These are phyloP conservation scores for Parathielavia appendiculata DNA, from an alignment of 495 filamentous ascomycete species.

Conservation along the genomic window DNA sequence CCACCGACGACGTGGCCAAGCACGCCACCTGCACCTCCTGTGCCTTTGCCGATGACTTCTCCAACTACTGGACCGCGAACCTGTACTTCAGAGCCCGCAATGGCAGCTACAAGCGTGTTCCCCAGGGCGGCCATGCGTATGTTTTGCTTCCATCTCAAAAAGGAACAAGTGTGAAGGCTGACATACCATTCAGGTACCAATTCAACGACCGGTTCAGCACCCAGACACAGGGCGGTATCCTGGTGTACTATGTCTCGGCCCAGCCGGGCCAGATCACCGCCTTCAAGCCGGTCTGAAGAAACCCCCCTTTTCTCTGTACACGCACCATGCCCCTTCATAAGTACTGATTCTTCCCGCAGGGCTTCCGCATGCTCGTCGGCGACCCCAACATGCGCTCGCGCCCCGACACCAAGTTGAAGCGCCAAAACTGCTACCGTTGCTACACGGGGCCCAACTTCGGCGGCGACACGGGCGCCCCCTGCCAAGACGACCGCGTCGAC, in stretches of 20 bases:
- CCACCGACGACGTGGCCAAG: constrained; percentile 35
- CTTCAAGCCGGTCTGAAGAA: constrained; percentile 45
- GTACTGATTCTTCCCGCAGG: constrained; percentile 26
- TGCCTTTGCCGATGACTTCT: constrained; percentile 41
- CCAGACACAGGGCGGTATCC: constrained; percentile 45
- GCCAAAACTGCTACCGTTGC: constrained; percentile 46
- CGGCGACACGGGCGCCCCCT: constrained; percentile 42
- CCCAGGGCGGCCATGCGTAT: constrained; percentile 41
- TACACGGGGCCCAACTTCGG: constrained; percentile 48
- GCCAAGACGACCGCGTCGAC: constrained; percentile 39
- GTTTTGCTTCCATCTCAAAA: background rate
- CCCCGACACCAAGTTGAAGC: constrained; percentile 35
- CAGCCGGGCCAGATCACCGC: constrained; percentile 49
- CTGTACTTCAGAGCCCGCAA: constrained; percentile 48
- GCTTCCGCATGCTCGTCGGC: constrained; percentile 52
- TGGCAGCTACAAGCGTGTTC: constrained; percentile 45
- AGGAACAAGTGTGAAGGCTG: background rate
- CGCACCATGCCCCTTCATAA: background rate
- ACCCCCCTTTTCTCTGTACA: background rate
- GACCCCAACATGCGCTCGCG: constrained; percentile 41
- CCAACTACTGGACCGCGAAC: constrained; percentile 49
- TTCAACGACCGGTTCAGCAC: constrained; percentile 47
- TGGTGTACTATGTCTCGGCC: constrained; percentile 52
- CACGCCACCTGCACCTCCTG: constrained; percentile 40
- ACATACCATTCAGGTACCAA: constrained; percentile 23